Percentiles rank a stretch among this genome's conserved stretches.
Evolutionary conservation across 805 yeast genomes (phyloP).

Genomic region (Candida schatavii): DNA sequence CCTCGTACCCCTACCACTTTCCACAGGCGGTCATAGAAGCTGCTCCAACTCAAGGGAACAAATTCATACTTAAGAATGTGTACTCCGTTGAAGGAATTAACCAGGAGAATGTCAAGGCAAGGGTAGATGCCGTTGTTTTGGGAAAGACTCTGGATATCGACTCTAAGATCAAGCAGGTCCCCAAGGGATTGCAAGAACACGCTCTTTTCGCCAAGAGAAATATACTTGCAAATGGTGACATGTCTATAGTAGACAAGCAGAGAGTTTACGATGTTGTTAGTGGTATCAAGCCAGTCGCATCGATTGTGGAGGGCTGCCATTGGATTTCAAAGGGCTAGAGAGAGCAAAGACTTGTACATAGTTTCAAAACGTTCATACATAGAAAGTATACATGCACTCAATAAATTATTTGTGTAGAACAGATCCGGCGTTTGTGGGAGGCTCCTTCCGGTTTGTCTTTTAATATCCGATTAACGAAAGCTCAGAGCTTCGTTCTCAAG

Average conservation of each 20-base stretch:
- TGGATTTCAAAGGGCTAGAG: conserved; percentile 25
- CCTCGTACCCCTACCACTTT: conserved; percentile 40
- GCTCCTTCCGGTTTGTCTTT: too few species aligned
- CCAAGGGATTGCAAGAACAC: conserved; percentile 14
- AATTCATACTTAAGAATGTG: conserved; percentile 31
- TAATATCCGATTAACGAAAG: too few species aligned
- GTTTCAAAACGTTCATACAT: too few species aligned
- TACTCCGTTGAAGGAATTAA: conserved; percentile 23
- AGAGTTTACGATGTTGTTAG: conserved; percentile 27
- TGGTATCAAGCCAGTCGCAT: conserved; percentile 25
- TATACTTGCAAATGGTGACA: conserved; percentile 28
- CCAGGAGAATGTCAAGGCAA: conserved; percentile 17
- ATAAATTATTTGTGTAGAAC: too few species aligned
- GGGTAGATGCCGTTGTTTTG: conserved; percentile 29
- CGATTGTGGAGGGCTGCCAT: conserved; percentile 23
- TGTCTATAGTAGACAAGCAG: conserved; percentile 25
- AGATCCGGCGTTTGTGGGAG: too few species aligned
- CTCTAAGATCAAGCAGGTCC: conserved; percentile 7
- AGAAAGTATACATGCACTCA: too few species aligned
- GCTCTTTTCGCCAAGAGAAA: conserved; percentile 15
- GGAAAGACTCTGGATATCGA: conserved; percentile 24
- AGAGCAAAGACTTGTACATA: too few species aligned
- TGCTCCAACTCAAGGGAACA: conserved; percentile 20
- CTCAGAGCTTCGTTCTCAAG: too few species aligned
- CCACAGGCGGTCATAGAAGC: conserved; percentile 31